phyloP scores from a whole-genome alignment of 73 alveolate genomes.

The Tetrahymena elliotti region DNA sequence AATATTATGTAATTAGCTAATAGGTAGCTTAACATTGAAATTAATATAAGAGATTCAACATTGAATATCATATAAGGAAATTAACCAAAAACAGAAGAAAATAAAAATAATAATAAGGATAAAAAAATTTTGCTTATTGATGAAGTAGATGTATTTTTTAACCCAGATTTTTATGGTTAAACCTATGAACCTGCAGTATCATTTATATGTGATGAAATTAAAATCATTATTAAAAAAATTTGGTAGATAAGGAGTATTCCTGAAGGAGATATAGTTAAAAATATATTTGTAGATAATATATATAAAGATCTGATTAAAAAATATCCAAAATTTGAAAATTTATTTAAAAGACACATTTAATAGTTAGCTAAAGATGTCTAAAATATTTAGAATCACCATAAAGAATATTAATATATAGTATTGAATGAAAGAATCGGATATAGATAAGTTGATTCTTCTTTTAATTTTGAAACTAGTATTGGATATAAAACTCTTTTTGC shows the following conservation, averaged over 20 bases:
- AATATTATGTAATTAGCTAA: background rate
- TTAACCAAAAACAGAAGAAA: background rate
- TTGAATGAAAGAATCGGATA: background rate
- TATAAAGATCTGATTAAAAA: background rate
- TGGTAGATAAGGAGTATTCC: background rate
- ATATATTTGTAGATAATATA: no score
- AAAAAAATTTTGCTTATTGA: background rate
- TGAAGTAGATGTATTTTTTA: background rate
- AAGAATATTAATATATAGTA: background rate
- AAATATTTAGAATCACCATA: background rate
- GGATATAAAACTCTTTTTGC: background rate
- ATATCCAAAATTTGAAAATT: background rate
- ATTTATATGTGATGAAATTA: background rate
- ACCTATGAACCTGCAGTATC: background rate
- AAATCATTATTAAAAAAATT: no score
- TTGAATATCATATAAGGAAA: no score
- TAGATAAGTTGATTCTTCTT: background rate
- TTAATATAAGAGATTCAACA: no score
- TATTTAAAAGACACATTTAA: background rate
- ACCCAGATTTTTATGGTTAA: background rate
- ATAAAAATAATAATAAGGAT: background rate
- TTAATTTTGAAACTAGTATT: no score
- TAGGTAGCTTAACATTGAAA: background rate
- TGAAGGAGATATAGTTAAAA: background rate
- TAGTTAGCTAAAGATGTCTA: background rate